These are phyloP conservation scores for Naganishia liquefaciens DNA, from an alignment of 1,284 basidiomycete species.

Conservation along the genomic window DNA sequence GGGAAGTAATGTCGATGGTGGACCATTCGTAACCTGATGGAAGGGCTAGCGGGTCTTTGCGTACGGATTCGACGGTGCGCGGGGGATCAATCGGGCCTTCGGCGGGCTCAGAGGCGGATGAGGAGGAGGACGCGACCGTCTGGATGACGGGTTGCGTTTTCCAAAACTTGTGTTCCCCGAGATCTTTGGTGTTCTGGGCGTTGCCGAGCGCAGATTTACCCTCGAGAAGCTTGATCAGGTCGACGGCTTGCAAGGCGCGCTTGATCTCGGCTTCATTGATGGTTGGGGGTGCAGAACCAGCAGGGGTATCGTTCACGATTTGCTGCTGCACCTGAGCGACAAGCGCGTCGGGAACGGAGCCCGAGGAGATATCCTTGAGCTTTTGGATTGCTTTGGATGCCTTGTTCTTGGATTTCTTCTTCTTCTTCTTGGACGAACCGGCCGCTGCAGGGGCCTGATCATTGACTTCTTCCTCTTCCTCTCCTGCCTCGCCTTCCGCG, in stretches of 20 bases:
- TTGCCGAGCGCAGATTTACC: conserved; percentile 49
- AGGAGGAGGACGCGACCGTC: neutral
- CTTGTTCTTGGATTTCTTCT: conserved; percentile 52
- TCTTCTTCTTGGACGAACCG: conserved; percentile 36
- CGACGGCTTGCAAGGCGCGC: conserved; percentile 51
- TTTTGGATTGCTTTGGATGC: conserved; percentile 50
- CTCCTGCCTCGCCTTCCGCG: conserved; percentile 22
- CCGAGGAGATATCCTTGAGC: conserved; percentile 45
- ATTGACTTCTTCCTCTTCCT: conserved; percentile 49
- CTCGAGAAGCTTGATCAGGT: conserved; percentile 55
- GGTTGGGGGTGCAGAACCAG: conserved; percentile 32
- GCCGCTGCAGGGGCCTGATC: neutral
- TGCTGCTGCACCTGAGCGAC: conserved; percentile 47
- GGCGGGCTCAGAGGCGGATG: conserved; percentile 59
- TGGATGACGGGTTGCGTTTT: conserved; percentile 93
- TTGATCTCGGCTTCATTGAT: conserved; percentile 49
- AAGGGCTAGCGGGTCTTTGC: conserved; percentile 81
- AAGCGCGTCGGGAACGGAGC: conserved; percentile 46
- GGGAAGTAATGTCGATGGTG: conserved; percentile 68
- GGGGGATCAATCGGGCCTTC: conserved; percentile 90
- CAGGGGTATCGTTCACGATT: conserved; percentile 41
- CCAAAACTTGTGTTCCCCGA: conserved; percentile 95
- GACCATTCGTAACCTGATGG: conserved; percentile 95
- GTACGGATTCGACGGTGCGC: conserved; percentile 73
- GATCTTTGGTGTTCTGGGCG: conserved; percentile 66